A percentile compares a stretch with the other conserved stretches of the same genome.
phyloP scores from a whole-genome alignment of 768 basidiomycete species.

The Galerina marginata region DNA sequence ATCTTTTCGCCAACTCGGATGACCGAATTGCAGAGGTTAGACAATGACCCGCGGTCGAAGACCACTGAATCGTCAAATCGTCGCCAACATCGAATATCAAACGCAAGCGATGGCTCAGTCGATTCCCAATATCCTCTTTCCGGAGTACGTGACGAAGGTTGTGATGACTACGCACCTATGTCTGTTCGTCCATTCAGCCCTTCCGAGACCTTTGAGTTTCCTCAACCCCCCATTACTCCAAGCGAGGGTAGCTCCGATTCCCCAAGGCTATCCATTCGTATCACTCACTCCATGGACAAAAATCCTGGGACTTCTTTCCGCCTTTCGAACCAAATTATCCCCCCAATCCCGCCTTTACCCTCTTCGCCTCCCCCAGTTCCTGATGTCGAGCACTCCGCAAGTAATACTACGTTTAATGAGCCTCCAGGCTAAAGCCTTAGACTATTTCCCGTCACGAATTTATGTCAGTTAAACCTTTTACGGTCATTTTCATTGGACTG shows the following conservation, averaged over 20 bases:
- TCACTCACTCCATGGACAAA: not conserved
- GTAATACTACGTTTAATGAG: not conserved
- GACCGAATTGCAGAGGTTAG: not conserved
- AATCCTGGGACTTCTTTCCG: conserved; percentile 5
- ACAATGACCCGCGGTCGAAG: too few species aligned
- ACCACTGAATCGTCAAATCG: too few species aligned
- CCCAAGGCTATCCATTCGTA: not conserved
- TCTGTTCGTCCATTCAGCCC: not conserved
- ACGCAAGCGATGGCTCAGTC: too few species aligned
- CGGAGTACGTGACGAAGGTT: too few species aligned
- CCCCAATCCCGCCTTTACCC: conserved; percentile 15
- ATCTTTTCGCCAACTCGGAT: not conserved
- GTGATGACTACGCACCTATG: not conserved
- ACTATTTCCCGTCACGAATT: too few species aligned
- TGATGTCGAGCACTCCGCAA: not conserved
- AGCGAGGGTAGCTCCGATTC: not conserved
- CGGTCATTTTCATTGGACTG: too few species aligned
- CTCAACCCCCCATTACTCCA: not conserved
- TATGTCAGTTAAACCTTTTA: too few species aligned
- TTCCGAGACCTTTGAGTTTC: not conserved
- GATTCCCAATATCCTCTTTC: too few species aligned
- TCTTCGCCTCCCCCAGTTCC: conserved; percentile 17
- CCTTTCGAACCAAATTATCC: not conserved
- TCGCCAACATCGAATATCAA: too few species aligned
- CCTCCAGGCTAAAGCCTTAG: not conserved